Evolutionary conservation across 345 rosid species (phyloP).

Genomic region (Orychophragmus violaceus): DNA sequence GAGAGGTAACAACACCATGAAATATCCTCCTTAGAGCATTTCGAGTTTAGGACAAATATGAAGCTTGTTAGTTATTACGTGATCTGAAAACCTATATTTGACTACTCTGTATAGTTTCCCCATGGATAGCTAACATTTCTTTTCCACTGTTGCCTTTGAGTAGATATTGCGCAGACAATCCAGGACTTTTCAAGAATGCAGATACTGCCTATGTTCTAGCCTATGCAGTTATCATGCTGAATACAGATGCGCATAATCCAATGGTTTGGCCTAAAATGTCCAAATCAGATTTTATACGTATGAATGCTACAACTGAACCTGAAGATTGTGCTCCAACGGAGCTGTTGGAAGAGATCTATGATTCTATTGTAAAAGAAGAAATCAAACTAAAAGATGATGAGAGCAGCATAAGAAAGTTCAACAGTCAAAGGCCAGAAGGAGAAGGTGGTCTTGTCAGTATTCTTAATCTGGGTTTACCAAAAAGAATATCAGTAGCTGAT

Average conservation of each 20-base stretch:
- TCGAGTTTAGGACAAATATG: not conserved
- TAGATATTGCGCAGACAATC: constrained; percentile 97
- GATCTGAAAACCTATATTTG: not conserved
- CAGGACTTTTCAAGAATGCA: constrained; percentile 90
- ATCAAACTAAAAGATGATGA: constrained; percentile 86
- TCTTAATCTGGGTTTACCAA: constrained; percentile 86
- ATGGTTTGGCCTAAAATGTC: constrained; percentile 99
- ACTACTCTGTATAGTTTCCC: not conserved
- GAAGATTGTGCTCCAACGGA: constrained; percentile 79
- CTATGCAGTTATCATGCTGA: constrained; percentile 95
- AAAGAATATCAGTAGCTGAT: constrained; percentile 59
- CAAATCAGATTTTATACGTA: constrained; percentile 79
- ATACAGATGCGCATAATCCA: constrained; percentile 95
- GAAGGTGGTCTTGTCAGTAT: constrained; percentile 88
- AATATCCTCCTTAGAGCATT: not conserved
- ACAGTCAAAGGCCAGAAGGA: constrained; percentile 65
- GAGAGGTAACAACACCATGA: constrained; percentile 86
- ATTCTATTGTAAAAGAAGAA: constrained; percentile 92
- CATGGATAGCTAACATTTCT: constrained; percentile 10
- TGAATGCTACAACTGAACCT: constrained; percentile 72
- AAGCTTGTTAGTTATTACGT: constrained; percentile 6
- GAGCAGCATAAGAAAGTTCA: constrained; percentile 46
- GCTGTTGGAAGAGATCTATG: constrained; percentile 85
- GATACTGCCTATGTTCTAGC: constrained; percentile 99
- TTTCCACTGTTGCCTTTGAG: constrained; percentile 26